A percentile compares a stretch with the other conserved stretches of the same genome.
These are phyloP conservation scores for Selaginella tamariscina DNA, from an alignment of 75 land plant genomes.

Conservation along the genomic window DNA sequence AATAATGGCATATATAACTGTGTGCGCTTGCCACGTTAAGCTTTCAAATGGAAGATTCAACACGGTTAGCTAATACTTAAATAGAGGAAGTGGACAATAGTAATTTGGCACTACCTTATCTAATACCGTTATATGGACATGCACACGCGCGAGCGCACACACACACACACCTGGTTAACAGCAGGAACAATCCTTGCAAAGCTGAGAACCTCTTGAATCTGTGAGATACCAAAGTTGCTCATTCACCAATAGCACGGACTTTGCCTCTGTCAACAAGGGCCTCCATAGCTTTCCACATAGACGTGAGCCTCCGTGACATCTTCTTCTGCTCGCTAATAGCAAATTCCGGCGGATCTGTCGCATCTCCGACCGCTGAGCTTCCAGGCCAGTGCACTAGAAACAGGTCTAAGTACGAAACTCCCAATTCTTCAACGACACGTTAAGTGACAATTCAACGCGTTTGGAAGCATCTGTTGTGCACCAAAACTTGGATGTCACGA, in stretches of 20 bases:
- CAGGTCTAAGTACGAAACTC: constrained; percentile 52
- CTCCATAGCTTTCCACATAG: constrained; percentile 72
- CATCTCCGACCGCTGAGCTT: constrained; percentile 45
- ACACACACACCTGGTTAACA: constrained; percentile 52
- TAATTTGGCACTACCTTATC: not conserved
- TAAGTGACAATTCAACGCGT: constrained; percentile 43
- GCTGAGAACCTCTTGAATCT: constrained; percentile 48
- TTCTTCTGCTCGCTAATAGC: constrained; percentile 33
- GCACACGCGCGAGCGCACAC: too few species aligned
- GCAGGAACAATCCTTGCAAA: constrained; percentile 69
- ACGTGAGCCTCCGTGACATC: constrained; percentile 35
- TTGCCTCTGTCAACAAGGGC: constrained; percentile 42
- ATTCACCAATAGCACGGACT: constrained; percentile 64
- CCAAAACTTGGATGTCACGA: constrained; percentile 61
- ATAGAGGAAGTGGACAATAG: not conserved
- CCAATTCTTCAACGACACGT: constrained; percentile 53
- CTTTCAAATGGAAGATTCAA: not conserved
- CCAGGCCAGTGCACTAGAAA: constrained; percentile 68
- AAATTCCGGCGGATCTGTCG: constrained; percentile 59
- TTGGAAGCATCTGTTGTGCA: constrained; percentile 49
- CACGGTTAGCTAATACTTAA: not conserved
- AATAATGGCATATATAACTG: not conserved
- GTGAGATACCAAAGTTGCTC: constrained; percentile 52
- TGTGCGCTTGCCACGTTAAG: not conserved
- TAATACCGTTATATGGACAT: too few species aligned